Conservation (phyloP, 208 protist genomes). For the Acanthamoeba castellanii region DNA sequence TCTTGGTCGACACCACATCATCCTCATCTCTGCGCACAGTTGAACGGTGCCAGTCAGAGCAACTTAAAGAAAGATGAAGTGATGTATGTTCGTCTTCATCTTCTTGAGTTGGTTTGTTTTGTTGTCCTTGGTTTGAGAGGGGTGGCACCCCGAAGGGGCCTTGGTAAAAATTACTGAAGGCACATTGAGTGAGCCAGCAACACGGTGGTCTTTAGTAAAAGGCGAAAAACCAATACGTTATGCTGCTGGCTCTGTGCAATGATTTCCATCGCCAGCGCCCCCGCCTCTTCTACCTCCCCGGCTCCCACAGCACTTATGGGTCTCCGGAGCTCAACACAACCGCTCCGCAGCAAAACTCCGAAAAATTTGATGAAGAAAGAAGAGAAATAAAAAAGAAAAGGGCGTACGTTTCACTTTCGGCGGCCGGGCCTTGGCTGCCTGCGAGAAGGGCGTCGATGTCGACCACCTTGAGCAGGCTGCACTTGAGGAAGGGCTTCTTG, state of each 20-base stretch:
- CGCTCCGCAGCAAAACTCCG: too few species aligned
- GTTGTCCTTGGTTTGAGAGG: background rate
- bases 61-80: background rate
- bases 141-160: background rate
- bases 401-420: background rate
- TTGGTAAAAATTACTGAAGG: constrained; percentile 14
- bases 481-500: constrained; percentile 70
- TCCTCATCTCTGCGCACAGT: background rate
- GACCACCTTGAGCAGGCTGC: constrained; percentile 19
- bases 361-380: background rate
- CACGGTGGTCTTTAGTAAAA: constrained; percentile 71
- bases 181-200: constrained; percentile 59
- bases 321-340: background rate
- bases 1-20: background rate
- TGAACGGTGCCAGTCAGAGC: too few species aligned
- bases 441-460: constrained; percentile 31
- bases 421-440: background rate
- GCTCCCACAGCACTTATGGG: background rate
- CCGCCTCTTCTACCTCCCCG: background rate
- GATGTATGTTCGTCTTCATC: too few species aligned
- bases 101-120: background rate
- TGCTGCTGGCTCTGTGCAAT: constrained; percentile 62
- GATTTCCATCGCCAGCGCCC: background rate
- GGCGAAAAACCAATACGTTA: constrained; percentile 68
- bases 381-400: background rate